Evolutionary conservation across 176 grass and related monocot species (phyloP).

Genomic region (Carex pumila): DNA sequence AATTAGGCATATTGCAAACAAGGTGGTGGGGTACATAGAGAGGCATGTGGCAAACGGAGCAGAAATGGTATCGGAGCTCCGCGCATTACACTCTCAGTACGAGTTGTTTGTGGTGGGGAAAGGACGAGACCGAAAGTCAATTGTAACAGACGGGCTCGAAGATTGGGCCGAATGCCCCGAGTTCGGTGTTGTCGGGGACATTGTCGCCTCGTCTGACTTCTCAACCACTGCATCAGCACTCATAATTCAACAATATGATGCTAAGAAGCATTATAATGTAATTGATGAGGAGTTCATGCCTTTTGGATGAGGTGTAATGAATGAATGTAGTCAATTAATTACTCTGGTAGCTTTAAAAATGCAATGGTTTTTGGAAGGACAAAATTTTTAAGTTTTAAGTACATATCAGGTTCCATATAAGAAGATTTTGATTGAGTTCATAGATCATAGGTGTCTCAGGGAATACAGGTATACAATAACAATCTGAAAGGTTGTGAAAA

Average conservation of each 20-base stretch:
- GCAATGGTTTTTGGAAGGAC: neutral
- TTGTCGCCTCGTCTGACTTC: constrained; percentile 58
- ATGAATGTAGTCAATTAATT: neutral
- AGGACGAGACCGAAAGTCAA: constrained; percentile 37
- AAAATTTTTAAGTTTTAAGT: neutral
- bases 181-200: constrained; percentile 62
- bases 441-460: neutral
- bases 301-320: constrained; percentile 6
- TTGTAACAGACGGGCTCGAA: constrained; percentile 54
- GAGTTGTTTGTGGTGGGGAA: constrained; percentile 48
- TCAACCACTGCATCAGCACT: constrained; percentile 53
- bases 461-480: neutral
- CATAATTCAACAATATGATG: constrained; percentile 71
- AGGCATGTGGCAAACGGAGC: constrained; percentile 60
- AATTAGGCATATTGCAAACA: constrained; percentile 18
- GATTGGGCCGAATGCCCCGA: constrained; percentile 79
- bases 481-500: neutral
- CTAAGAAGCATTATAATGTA: constrained; percentile 69
- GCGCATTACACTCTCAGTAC: constrained; percentile 40
- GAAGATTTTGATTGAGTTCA: neutral
- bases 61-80: constrained; percentile 45
- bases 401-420: neutral
- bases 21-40: constrained; percentile 49
- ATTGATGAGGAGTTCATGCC: constrained; percentile 94
- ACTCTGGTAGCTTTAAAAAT: neutral